Evolutionary conservation across 2,329 filamentous ascomycete species (phyloP).

Genomic region (Onygenales sp.): DNA sequence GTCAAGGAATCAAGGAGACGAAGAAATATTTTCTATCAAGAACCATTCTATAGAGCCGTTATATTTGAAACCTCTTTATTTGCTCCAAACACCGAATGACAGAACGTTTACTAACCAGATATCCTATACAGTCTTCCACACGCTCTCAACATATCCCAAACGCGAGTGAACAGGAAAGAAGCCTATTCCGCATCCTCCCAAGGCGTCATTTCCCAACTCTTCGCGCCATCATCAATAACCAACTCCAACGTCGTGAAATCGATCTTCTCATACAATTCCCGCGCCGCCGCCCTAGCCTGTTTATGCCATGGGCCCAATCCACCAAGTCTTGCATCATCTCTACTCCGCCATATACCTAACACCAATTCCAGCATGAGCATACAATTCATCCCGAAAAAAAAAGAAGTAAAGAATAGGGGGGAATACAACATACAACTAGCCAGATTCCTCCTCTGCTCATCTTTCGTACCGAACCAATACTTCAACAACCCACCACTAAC

Average conservation of each 20-base stretch:
- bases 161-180: too few species aligned
- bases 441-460: slow-evolving; percentile 63
- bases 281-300: slow-evolving; percentile 41
- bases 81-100: too few species aligned
- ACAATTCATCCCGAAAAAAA: background rate
- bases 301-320: slow-evolving; percentile 49
- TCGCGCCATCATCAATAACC: slow-evolving; percentile 55
- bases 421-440: slow-evolving; percentile 56
- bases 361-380: slow-evolving; percentile 26
- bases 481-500: slow-evolving; percentile 74
- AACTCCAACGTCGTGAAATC: slow-evolving; percentile 57
- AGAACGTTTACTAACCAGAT: too few species aligned
- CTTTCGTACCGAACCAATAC: slow-evolving; percentile 81
- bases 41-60: too few species aligned
- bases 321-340: slow-evolving; percentile 52
- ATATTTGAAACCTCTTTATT: too few species aligned
- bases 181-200: slow-evolving; percentile 37
- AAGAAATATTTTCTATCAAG: too few species aligned
- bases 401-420: slow-evolving; percentile 8
- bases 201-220: slow-evolving; percentile 53
- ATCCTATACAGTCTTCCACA: too few species aligned
- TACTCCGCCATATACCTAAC: slow-evolving; percentile 56
- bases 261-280: slow-evolving; percentile 50
- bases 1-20: too few species aligned
- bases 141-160: too few species aligned